Evolutionary conservation across 2,329 filamentous ascomycete genomes (phyloP), one percentile per base, ranked within the genome.

Genomic region (Aspergillus sp.): DNA sequence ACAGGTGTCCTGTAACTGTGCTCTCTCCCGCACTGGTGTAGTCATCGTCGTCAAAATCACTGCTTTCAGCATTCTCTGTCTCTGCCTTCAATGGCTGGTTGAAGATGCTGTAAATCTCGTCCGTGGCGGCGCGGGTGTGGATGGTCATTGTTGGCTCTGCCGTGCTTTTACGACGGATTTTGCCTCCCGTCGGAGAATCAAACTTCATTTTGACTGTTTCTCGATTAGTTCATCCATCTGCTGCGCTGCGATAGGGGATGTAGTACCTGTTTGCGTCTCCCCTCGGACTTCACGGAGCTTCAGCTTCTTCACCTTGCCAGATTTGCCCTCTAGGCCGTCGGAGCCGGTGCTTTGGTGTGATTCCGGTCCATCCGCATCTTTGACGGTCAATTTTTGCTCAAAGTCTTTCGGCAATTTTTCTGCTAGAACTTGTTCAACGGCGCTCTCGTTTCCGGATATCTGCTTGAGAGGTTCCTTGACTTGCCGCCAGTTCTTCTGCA

Each of bases 41-140:
- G 58, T 92, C 83, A 60, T 86, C 79, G 47, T 79, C 79, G 45
- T 91, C 87, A 58, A 88, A 80, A 26, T 83, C 82, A 52, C 79
- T 83, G 14, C 87, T 85, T 13, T 90, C 85, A 2, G 79, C 78
- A 20, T 79, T 81, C 30, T 74, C 73, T 2, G 75, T 63, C 50
- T 76, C 70, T 2, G 76, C 75, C 56, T 81, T 80, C 33, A 93
- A 71, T 1, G 94, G 93, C 52, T 94, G 89, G 65, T 94, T 97
- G 74, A 97, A 99, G 45, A 99, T 90, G 52, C 91, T 91, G 65
- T 97, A 97, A 48, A 99, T 96, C 62, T 99, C 94, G 62, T 97
- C 92, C 56, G 93, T 96, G 4, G 94, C 94, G 59, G 94, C 93
- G 62, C 84, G 89, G 11, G 94, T 99, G 67, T 97, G 91, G 59